Evolutionary conservation across 768 basidiomycete genomes (phyloP).

Genomic region (Rossbeevera mucosa): DNA sequence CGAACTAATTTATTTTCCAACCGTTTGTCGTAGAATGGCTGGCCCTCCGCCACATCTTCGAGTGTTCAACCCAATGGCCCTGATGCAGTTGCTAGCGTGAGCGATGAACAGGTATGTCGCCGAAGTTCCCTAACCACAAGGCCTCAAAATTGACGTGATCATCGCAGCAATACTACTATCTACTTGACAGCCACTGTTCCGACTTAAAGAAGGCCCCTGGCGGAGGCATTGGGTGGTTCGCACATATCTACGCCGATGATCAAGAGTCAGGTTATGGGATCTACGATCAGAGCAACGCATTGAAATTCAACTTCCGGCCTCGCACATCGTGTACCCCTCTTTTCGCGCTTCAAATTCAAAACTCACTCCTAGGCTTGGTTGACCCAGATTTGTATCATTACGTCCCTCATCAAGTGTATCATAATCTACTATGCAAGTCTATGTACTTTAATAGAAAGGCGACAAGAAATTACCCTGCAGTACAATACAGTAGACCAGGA

Average conservation of each 20-base stretch:
- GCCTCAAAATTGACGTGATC: not conserved
- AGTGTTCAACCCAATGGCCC: conserved; percentile 65
- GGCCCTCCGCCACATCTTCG: conserved; percentile 62
- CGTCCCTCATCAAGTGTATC: not conserved
- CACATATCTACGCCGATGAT: conserved; percentile 69
- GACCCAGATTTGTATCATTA: conserved; percentile 1
- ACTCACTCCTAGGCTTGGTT: not conserved
- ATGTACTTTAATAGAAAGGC: not conserved
- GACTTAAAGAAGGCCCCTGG: conserved; percentile 54
- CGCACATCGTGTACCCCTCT: conserved; percentile 43
- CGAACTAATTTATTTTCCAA: not conserved
- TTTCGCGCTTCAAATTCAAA: no score
- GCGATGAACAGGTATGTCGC: conserved; percentile 53
- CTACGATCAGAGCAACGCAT: conserved; percentile 41
- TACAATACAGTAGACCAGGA: conserved; percentile 16
- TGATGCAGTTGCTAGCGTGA: conserved; percentile 53
- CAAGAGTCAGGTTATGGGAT: conserved; percentile 70
- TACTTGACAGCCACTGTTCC: conserved; percentile 61
- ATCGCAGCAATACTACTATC: no score
- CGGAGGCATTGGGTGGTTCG: conserved; percentile 78
- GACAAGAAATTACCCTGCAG: conserved; percentile 10
- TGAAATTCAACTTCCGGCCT: conserved; percentile 65
- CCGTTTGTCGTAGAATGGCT: conserved; percentile 53
- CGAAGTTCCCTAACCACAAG: not conserved
- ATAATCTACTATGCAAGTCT: not conserved